These are phyloP conservation scores for Xylaria sp. DNA, from an alignment of 495 filamentous ascomycete genomes.

Conservation along the genomic window DNA sequence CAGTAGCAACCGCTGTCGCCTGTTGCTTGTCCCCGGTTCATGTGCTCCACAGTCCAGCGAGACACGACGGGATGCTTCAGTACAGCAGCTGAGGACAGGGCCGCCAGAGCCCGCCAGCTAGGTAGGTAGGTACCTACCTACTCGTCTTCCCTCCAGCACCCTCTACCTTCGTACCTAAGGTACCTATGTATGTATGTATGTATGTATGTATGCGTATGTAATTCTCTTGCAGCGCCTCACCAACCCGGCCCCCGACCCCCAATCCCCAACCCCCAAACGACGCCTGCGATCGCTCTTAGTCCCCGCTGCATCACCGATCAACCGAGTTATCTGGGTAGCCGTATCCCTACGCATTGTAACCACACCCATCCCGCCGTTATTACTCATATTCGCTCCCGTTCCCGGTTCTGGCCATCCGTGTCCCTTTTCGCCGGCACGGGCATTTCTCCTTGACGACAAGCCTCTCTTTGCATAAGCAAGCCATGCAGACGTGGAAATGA, in stretches of 20 bases:
- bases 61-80: constrained; percentile 18
- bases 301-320: constrained; percentile 16
- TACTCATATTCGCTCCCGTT: constrained; percentile 11
- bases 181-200: no score
- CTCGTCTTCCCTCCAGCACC: background rate
- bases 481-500: constrained; percentile 1
- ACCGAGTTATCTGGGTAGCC: constrained; percentile 11
- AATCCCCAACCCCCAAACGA: no score
- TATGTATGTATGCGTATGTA: no score
- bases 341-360: constrained; percentile 22
- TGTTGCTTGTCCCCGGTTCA: background rate
- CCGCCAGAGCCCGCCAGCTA: constrained; percentile 8
- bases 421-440: constrained; percentile 4
- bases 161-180: no score
- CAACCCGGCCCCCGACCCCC: background rate
- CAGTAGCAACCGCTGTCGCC: background rate
- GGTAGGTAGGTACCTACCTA: background rate
- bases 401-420: constrained; percentile 4
- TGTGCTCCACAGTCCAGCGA: constrained; percentile 17
- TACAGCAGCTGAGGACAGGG: constrained; percentile 14
- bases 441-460: background rate
- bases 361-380: constrained; percentile 16
- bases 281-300: constrained; percentile 15
- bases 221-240: background rate
- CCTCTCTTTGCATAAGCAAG: constrained; percentile 12